Percentiles rank a stretch among this genome's conserved stretches.
Conservation (phyloP, 768 basidiomycete species). For the Hypholoma fasciculare region DNA sequence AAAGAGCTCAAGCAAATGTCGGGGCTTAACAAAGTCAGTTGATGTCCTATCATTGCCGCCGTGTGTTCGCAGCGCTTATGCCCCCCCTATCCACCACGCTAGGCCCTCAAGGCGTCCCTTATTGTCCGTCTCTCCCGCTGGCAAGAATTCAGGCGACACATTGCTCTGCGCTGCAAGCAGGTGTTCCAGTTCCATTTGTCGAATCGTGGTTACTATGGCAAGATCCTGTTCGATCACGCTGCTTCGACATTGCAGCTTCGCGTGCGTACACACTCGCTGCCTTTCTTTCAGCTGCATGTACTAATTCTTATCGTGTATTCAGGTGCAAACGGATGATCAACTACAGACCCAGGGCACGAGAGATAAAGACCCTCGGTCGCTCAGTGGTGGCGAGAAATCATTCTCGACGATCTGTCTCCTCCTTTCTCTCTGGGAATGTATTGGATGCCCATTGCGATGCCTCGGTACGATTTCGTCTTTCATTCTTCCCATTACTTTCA, state of each 20-base stretch:
- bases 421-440: constrained; percentile 94
- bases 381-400: constrained; percentile 95
- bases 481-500: background rate
- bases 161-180: constrained; percentile 83
- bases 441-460: constrained; percentile 91
- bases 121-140: constrained; percentile 68
- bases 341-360: constrained; percentile 55
- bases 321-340: constrained; percentile 87
- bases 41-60: background rate
- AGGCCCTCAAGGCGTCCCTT: constrained; percentile 73
- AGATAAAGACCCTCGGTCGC: constrained; percentile 83
- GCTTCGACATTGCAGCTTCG: constrained; percentile 60
- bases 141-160: constrained; percentile 87
- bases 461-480: constrained; percentile 52
- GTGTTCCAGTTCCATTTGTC: constrained; percentile 83
- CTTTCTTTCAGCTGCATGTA: background rate
- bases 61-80: background rate
- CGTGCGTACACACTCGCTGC: constrained; percentile 30
- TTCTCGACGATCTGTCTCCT: constrained; percentile 95
- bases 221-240: constrained; percentile 83
- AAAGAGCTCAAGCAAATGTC: constrained; percentile 64
- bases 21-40: constrained; percentile 62
- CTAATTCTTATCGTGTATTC: constrained; percentile 1
- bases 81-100: background rate
- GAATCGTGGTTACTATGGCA: constrained; percentile 87